Evolutionary conservation across 1,284 basidiomycete genomes (phyloP), one percentile per base, ranked within the genome.

Genomic region (Papiliotrema fonsecae): DNA sequence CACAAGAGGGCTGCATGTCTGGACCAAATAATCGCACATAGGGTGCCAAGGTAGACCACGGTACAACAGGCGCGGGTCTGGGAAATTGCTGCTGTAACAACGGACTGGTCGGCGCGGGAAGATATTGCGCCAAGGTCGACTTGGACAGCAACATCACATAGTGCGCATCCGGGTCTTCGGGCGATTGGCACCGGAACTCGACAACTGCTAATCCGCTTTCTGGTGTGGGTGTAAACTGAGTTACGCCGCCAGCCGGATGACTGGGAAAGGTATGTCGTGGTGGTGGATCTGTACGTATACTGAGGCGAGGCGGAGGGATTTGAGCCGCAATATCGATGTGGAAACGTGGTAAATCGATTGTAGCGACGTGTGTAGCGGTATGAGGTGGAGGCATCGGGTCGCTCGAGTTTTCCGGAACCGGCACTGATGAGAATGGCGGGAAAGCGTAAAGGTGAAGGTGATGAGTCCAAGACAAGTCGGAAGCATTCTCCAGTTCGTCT

Each of bases 261-360:
- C 49, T 56, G 4, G 72, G 67, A 48, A 66, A 64, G 2, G 51
- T 54, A 38, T 62, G 56, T 22, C 72, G 50, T 2, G 72, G 72
- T 11, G 72, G 71, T 2, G 72, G 72, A 51, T 74, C 72, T 4
- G 70, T 66, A 1, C 72, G 62, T 32, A 70, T 60, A 2, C 50
- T 57, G 40, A 68, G 39, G 35, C 57, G 42, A 5, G 64, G 63
- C 13, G 70, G 69, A 11, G 64, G 57, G 10, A 67, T 45, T 10
- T 57, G 42, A 11, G 37, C 31, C 2, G 42, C 35, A 11, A 69
- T 41, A 37, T 66, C 56, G 18, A 62, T 47, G 27, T 51, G 42
- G 51, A 72, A 67, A 3, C 40, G 28, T 9, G 67, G 70, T 39
- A 72, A 42, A 43, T 72, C 67, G 35, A 72, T 53, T 1, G 62